Evolutionary conservation across 305 asterid genomes (phyloP), one percentile per base, ranked within the genome.

Genomic region (Fraxinus baroniana): DNA sequence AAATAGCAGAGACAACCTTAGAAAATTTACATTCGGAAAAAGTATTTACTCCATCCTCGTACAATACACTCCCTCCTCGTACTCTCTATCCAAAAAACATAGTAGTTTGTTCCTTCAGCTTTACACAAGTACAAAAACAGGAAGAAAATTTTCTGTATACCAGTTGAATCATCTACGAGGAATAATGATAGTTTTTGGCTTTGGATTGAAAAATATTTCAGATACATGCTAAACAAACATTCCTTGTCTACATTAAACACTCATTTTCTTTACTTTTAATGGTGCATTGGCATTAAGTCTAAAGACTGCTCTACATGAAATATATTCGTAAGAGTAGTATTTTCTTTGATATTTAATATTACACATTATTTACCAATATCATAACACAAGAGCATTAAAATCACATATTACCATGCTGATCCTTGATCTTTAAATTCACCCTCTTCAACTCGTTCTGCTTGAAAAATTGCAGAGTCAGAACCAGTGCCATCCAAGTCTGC

Each of bases 401-500:
- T 72, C 44, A 72, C 49, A 33, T 32, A 32, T 72, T 72, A 94
- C 98, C 86, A 57, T 78, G 85, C 72, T 73, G 87, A 81, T 86
- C 84, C 91, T 82, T 84, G 89, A 83, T 86, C 87, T 77, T 79
- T 78, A 52, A 79, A 83, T 82, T 77, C 88, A 74, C 81, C 77
- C 84, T 83, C 90, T 82, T 80, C 89, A 26, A 78, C 80, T 80
- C 55, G 85, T 44, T 83, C 89, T 39, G 87, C 89, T 78, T 85
- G 93, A 83, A 78, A 82, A 72, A 87, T 89, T 88, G 89, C 94
- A 76, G 90, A 89, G 76, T 85, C 80, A 26, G 86, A 57, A 71
- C 82, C 86, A 79, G 73, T 86, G 22, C 86, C 89, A 66, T 88
- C 91, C 86, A 87, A 74, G 83, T 87, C 86, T 36, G 79, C 73